These are phyloP conservation scores for Dactylis glomerata DNA, from an alignment of 176 grass and related monocot species.

Conservation along the genomic window DNA sequence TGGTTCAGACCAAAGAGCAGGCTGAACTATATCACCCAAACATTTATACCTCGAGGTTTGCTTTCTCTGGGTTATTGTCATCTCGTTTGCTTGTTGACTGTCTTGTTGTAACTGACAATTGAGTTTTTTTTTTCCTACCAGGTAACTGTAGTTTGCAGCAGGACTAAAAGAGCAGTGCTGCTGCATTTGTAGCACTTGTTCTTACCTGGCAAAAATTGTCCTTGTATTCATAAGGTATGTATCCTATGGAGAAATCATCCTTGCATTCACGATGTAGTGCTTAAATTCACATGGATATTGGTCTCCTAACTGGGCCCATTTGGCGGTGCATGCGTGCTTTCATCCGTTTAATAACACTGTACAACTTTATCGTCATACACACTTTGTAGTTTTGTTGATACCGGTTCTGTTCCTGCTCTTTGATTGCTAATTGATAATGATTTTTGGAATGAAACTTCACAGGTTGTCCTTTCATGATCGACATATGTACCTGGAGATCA, in stretches of 20 bases:
- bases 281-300: neutral
- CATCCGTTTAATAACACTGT: too few species aligned
- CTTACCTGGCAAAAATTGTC: constrained; percentile 82
- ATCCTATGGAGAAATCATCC: neutral
- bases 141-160: constrained; percentile 93
- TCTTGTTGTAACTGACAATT: constrained; percentile 3
- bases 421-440: neutral
- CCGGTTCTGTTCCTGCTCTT: neutral
- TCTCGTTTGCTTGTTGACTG: constrained; percentile 11
- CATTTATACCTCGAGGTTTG: constrained; percentile 63
- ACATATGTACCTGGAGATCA: constrained; percentile 60
- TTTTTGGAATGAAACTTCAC: constrained; percentile 26
- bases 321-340: neutral
- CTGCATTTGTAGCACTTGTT: constrained; percentile 48
- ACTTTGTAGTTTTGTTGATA: neutral
- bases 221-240: constrained; percentile 81
- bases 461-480: constrained; percentile 80
- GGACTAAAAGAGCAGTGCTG: constrained; percentile 74
- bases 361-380: neutral
- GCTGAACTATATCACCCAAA: constrained; percentile 51
- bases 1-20: constrained; percentile 84
- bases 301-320: neutral
- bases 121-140: constrained; percentile 24
- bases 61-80: neutral
- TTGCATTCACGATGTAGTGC: neutral